Percentiles rank a stretch among this genome's conserved stretches.
These are phyloP conservation scores for Apiospora koreana DNA, from an alignment of 2,329 filamentous ascomycete species.

Conservation along the genomic window DNA sequence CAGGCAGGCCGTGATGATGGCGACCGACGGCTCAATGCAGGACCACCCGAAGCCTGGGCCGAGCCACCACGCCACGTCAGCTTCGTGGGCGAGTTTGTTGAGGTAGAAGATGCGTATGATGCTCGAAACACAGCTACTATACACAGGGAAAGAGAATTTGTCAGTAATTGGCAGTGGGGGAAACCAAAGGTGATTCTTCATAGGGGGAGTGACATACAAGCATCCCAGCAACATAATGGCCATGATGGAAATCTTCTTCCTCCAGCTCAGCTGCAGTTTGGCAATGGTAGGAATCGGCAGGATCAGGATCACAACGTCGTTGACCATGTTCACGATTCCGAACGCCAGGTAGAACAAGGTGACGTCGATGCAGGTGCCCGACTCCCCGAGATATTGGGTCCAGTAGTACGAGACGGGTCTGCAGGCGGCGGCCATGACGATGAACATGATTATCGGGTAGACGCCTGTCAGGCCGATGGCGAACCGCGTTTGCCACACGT, in stretches of 20 bases:
- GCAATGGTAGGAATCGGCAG: constrained; percentile 32
- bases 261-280: constrained; percentile 29
- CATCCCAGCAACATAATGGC: constrained; percentile 32
- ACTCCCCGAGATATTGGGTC: constrained; percentile 23
- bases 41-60: constrained; percentile 34
- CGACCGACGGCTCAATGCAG: constrained; percentile 34
- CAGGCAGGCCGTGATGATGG: constrained; percentile 38
- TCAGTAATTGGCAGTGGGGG: no score
- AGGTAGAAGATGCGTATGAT: constrained; percentile 31
- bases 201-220: constrained; percentile 28
- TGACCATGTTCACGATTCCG: constrained; percentile 29
- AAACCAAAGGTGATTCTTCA: no score
- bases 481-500: constrained; percentile 24
- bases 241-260: constrained; percentile 29
- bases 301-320: constrained; percentile 32
- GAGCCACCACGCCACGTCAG: constrained; percentile 31
- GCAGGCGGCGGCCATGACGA: constrained; percentile 24
- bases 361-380: constrained; percentile 29
- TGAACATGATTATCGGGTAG: constrained; percentile 28
- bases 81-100: constrained; percentile 21
- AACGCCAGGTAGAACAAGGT: constrained; percentile 27
- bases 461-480: constrained; percentile 24
- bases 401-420: constrained; percentile 27
- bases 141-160: no score
- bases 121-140: constrained; percentile 31